Conservation (phyloP, 169 alveolate species). For the Plasmodium vinckei region DNA sequence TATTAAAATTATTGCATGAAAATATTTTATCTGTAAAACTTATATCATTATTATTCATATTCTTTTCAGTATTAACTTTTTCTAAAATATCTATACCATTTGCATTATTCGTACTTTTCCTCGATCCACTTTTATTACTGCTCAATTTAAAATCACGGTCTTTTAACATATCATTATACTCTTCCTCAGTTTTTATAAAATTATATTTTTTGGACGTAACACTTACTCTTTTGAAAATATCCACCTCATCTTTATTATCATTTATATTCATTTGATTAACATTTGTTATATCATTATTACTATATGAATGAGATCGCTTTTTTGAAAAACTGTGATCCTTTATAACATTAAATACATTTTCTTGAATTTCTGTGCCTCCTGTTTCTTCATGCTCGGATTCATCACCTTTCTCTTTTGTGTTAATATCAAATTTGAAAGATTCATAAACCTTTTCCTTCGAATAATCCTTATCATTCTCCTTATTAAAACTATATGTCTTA, state of each 20-base stretch:
- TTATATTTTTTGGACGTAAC: constrained; percentile 31
- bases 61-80: neutral
- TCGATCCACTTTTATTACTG: neutral
- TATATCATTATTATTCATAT: constrained; percentile 9
- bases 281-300: neutral
- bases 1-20: constrained; percentile 6
- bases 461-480: neutral
- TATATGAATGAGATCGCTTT: neutral
- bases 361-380: neutral
- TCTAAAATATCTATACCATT: neutral
- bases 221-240: neutral
- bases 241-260: constrained; percentile 2
- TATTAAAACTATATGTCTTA: neutral
- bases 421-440: neutral
- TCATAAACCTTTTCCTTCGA: neutral
- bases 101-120: neutral
- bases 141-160: neutral
- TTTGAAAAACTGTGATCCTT: neutral
- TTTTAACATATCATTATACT: constrained; percentile 31
- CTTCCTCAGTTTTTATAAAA: constrained; percentile 55
- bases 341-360: neutral
- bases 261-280: neutral
- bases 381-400: neutral
- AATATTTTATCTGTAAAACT: constrained; percentile 63
- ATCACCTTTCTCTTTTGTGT: neutral